Percentiles rank a stretch among this genome's conserved stretches.
phyloP scores from a whole-genome alignment of 1,284 basidiomycete genomes.

The Cutaneotrichosporon dermatis region DNA sequence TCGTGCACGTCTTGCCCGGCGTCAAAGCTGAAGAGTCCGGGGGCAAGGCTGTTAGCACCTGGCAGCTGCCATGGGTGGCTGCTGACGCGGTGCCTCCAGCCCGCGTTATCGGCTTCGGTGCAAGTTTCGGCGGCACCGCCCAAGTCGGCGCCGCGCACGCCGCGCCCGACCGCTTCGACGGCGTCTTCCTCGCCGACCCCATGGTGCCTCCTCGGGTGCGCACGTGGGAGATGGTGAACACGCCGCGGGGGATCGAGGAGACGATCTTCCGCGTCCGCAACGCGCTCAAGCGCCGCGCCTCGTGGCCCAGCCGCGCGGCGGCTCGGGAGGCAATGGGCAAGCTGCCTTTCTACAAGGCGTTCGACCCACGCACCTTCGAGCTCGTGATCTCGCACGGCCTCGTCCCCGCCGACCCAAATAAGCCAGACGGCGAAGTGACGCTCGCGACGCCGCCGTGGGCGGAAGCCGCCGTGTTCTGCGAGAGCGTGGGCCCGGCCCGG shows the following conservation, averaged over 20 bases:
- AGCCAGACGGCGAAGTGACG: constrained; percentile 24
- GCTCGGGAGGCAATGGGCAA: constrained; percentile 1
- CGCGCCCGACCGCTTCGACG: constrained; percentile 8
- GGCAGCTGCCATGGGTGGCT: constrained; percentile 9
- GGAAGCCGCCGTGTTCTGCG: constrained; percentile 28
- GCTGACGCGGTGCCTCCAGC: constrained; percentile 4
- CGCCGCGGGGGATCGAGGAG: background rate
- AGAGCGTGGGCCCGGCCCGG: constrained; percentile 28
- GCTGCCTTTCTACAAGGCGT: constrained; percentile 6
- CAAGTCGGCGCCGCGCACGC: constrained; percentile 1
- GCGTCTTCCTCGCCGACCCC: constrained; percentile 61
- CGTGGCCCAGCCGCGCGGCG: background rate
- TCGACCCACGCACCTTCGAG: constrained; percentile 28
- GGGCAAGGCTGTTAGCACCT: background rate
- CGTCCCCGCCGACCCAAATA: constrained; percentile 35
- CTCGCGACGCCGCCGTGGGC: constrained; percentile 31
- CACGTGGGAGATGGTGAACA: background rate
- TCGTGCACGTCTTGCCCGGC: constrained; percentile 51
- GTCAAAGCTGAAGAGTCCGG: background rate
- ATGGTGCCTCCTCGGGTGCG: constrained; percentile 11
- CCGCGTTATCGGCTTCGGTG: constrained; percentile 36
- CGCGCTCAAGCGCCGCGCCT: constrained; percentile 14
- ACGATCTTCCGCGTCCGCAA: constrained; percentile 4
- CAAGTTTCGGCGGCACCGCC: constrained; percentile 66
- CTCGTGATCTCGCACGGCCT: constrained; percentile 66